Conservation (phyloP, 495 filamentous ascomycete species). For the Penicillium atrosanguineum region DNA sequence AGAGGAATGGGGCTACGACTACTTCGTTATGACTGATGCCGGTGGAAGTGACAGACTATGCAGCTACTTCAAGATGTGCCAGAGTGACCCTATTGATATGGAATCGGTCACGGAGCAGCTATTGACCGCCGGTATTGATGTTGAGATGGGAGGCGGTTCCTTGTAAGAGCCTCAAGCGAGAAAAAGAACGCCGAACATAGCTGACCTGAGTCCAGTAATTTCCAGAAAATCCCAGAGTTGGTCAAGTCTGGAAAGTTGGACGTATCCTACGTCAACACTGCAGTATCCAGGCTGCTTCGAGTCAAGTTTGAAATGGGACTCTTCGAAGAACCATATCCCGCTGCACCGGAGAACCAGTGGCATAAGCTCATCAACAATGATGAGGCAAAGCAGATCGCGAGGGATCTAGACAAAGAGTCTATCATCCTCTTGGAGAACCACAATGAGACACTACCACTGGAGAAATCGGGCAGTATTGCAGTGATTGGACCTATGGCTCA, state of each 20-base stretch:
- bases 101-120: conserved; percentile 54
- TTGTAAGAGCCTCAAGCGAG: conserved; percentile 33
- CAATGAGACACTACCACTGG: conserved; percentile 56
- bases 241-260: conserved; percentile 57
- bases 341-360: conserved; percentile 50
- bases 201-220: conserved; percentile 44
- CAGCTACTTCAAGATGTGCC: conserved; percentile 59
- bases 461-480: conserved; percentile 58
- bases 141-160: conserved; percentile 74
- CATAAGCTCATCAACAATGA: conserved; percentile 56
- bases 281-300: conserved; percentile 58
- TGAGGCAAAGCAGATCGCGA: conserved; percentile 53
- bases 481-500: conserved; percentile 75
- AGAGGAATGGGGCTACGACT: conserved; percentile 68
- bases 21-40: conserved; percentile 58
- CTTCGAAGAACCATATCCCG: conserved; percentile 64
- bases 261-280: conserved; percentile 55
- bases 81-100: conserved; percentile 55
- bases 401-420: conserved; percentile 62
- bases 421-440: conserved; percentile 71
- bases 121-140: conserved; percentile 65
- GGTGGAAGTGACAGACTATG: conserved; percentile 67
- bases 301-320: conserved; percentile 66
- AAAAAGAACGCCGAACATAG: background rate
- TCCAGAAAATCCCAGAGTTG: conserved; percentile 61